These are phyloP conservation scores for Beauveria asiatica DNA, from an alignment of 2,329 filamentous ascomycete species.

Conservation along the genomic window DNA sequence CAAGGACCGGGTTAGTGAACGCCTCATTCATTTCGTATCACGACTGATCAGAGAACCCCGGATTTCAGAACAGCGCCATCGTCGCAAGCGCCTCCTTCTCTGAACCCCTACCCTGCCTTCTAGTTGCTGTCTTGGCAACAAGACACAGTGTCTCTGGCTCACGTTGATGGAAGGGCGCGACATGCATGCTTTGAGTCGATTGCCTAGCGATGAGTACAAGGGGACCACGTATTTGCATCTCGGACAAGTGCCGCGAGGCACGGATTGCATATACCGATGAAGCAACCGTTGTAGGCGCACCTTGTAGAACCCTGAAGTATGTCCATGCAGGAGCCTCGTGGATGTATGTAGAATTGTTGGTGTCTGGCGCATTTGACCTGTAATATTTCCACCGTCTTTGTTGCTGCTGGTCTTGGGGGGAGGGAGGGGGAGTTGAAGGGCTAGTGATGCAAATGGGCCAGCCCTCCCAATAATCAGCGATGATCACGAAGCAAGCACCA, in stretches of 20 bases:
- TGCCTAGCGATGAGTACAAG: background rate
- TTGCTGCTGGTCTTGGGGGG: too few species aligned
- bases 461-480: too few species aligned
- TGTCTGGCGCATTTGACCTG: background rate
- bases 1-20: background rate
- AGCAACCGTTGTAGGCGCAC: background rate
- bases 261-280: background rate
- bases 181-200: background rate
- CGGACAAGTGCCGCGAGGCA: background rate
- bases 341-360: background rate
- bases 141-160: constrained; percentile 1
- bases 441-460: too few species aligned
- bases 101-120: background rate
- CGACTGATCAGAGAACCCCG: too few species aligned
- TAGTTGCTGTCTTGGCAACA: background rate
- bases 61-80: too few species aligned
- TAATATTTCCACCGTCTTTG: background rate
- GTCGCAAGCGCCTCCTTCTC: background rate
- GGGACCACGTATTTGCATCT: background rate
- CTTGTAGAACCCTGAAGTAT: too few species aligned
- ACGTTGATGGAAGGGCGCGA: background rate
- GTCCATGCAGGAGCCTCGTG: too few species aligned
- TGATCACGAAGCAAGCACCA: too few species aligned
- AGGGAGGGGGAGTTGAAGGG: too few species aligned
- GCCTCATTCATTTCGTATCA: too few species aligned